Percentiles rank a stretch among this genome's conserved stretches.
Conservation (phyloP, 495 filamentous ascomycete genomes). For the Penicillium turbatum region DNA sequence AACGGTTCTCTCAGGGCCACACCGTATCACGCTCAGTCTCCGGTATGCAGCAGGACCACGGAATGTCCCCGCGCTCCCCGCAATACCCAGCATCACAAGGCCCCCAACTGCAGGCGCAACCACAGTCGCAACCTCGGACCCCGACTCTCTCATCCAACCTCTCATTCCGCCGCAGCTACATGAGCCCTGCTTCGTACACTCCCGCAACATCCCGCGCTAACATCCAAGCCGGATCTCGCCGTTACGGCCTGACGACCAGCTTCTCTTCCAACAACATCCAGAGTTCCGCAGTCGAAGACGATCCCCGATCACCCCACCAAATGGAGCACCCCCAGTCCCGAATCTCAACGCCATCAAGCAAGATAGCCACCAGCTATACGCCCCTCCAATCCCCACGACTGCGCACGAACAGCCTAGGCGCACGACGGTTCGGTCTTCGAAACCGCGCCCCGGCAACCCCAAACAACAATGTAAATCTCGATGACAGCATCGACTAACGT, state of each 20-base stretch:
- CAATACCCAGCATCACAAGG: conserved; percentile 23
- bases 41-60: conserved; percentile 22
- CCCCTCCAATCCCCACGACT: conserved; percentile 39
- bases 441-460: conserved; percentile 30
- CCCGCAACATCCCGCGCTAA: conserved; percentile 42
- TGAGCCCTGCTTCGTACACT: conserved; percentile 34
- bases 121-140: conserved; percentile 31
- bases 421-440: conserved; percentile 37
- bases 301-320: conserved; percentile 20
- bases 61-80: conserved; percentile 20
- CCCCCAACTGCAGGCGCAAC: conserved; percentile 19
- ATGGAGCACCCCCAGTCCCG: conserved; percentile 32
- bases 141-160: conserved; percentile 37
- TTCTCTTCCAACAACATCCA: conserved; percentile 21
- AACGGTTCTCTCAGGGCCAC: conserved; percentile 43
- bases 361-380: conserved; percentile 41
- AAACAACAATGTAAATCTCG: conserved; percentile 29
- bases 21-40: conserved; percentile 29
- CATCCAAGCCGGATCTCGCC: conserved; percentile 45
- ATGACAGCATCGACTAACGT: conserved; percentile 37
- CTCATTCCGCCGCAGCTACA: conserved; percentile 42
- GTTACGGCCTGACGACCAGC: conserved; percentile 39
- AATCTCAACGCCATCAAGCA: conserved; percentile 37
- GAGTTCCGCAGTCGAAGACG: conserved; percentile 21
- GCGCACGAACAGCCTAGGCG: conserved; percentile 39